phyloP scores from a whole-genome alignment of 78 protist species.

The Guillardia theta region DNA sequence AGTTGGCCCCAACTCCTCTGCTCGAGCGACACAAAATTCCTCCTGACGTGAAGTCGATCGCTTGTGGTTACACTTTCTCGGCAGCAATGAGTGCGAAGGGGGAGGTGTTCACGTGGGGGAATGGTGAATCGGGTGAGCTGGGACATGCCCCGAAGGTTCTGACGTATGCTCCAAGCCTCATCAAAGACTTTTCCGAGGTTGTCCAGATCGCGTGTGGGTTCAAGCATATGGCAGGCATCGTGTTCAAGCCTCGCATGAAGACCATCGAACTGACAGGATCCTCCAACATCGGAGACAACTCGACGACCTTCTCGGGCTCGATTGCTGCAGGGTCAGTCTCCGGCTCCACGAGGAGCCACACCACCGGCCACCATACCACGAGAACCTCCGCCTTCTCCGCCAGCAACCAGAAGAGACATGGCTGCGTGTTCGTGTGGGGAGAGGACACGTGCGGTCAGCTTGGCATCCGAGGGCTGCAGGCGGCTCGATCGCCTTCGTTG shows the following conservation, averaged over 20 bases:
- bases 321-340: not conserved
- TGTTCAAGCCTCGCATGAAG: not conserved
- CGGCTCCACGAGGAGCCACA: not conserved
- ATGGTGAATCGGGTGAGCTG: not conserved
- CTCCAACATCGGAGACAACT: not conserved
- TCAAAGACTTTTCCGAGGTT: not conserved
- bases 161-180: not conserved
- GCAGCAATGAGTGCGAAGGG: not conserved
- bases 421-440: not conserved
- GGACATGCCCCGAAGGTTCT: not conserved
- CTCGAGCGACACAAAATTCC: constrained; percentile 20
- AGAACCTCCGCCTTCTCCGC: not conserved
- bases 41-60: not conserved
- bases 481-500: not conserved
- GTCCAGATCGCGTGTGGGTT: not conserved
- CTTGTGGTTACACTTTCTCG: not conserved
- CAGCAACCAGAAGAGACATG: not conserved
- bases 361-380: not conserved
- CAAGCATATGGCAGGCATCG: not conserved
- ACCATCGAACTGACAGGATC: not conserved
- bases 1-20: not conserved
- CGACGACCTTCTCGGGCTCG: not conserved
- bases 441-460: constrained; percentile 25
- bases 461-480: not conserved
- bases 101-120: not conserved